A percentile compares a stretch with the other conserved stretches of the same genome.
These are phyloP conservation scores for Aureobasidium vineae DNA, from an alignment of 2,329 filamentous ascomycete species.

Conservation along the genomic window DNA sequence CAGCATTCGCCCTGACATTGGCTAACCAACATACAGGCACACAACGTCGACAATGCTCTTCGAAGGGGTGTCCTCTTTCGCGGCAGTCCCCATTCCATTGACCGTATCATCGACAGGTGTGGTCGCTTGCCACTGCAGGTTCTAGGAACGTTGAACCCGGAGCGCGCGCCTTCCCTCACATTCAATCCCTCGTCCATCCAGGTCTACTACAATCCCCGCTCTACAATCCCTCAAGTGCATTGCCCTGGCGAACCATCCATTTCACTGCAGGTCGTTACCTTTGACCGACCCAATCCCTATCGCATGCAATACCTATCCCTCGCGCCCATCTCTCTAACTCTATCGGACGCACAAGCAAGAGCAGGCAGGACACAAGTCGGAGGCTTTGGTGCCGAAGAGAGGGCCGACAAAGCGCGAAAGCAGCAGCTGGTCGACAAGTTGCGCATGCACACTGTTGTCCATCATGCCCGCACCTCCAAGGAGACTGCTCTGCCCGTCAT, in stretches of 20 bases:
- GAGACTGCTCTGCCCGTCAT: conserved; percentile 78
- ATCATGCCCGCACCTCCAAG: conserved; percentile 73
- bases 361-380: conserved; percentile 43
- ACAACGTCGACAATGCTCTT: conserved; percentile 83
- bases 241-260: conserved; percentile 64
- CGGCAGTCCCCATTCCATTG: conserved; percentile 74
- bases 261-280: conserved; percentile 83
- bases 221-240: conserved; percentile 66
- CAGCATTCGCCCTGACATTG: too few species aligned
- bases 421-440: conserved; percentile 77
- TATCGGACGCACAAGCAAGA: conserved; percentile 53
- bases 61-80: conserved; percentile 79
- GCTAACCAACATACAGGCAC: conserved; percentile 52
- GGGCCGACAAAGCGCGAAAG: conserved; percentile 62
- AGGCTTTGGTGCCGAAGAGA: conserved; percentile 69
- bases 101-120: conserved; percentile 79
- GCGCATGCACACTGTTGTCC: conserved; percentile 79
- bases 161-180: conserved; percentile 42
- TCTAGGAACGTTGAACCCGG: conserved; percentile 74
- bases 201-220: conserved; percentile 54
- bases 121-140: conserved; percentile 81
- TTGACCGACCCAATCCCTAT: conserved; percentile 77
- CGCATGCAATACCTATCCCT: conserved; percentile 97
- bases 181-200: conserved; percentile 69
- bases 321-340: conserved; percentile 79